phyloP scores from a whole-genome alignment of 345 rosid genomes.

The Salix purpurea region DNA sequence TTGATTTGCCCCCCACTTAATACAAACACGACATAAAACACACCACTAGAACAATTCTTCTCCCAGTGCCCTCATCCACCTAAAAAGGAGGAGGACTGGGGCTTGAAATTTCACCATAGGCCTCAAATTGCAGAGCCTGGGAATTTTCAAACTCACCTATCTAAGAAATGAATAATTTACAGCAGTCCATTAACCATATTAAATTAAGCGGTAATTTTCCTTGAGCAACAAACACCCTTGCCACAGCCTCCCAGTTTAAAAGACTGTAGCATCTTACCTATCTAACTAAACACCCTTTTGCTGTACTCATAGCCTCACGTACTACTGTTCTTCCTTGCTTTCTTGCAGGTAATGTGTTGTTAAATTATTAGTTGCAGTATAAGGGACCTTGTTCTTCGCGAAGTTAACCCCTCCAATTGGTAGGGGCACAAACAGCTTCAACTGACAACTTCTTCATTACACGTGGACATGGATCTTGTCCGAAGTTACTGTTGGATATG shows the following conservation, averaged over 20 bases:
- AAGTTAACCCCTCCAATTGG: slow-evolving; percentile 44
- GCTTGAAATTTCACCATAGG: slow-evolving; percentile 30
- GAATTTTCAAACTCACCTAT: slow-evolving; percentile 37
- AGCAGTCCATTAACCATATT: slow-evolving; percentile 17
- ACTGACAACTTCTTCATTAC: slow-evolving; percentile 69
- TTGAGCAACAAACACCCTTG: slow-evolving; percentile 17
- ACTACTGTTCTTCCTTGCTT: slow-evolving; percentile 20
- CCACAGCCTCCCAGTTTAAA: slow-evolving; percentile 27
- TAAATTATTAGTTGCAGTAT: slow-evolving; percentile 31
- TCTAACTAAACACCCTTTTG: slow-evolving; percentile 8
- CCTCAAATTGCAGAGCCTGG: slow-evolving; percentile 33
- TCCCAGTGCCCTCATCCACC: slow-evolving; percentile 33
- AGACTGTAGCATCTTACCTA: slow-evolving; percentile 13
- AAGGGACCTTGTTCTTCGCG: not conserved
- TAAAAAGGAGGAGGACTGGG: slow-evolving; percentile 41
- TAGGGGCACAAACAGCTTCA: slow-evolving; percentile 74
- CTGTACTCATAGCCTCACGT: slow-evolving; percentile 1
- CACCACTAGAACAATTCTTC: slow-evolving; percentile 23
- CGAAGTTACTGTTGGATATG: slow-evolving; percentile 74
- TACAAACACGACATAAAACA: slow-evolving; percentile 21
- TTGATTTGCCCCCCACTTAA: slow-evolving; percentile 17
- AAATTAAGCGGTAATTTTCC: slow-evolving; percentile 20
- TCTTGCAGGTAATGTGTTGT: slow-evolving; percentile 33
- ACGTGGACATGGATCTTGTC: slow-evolving; percentile 83
- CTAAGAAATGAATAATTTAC: slow-evolving; percentile 32